Conservation (phyloP, 2,329 filamentous ascomycete genomes). For the Colletotrichum lini region DNA sequence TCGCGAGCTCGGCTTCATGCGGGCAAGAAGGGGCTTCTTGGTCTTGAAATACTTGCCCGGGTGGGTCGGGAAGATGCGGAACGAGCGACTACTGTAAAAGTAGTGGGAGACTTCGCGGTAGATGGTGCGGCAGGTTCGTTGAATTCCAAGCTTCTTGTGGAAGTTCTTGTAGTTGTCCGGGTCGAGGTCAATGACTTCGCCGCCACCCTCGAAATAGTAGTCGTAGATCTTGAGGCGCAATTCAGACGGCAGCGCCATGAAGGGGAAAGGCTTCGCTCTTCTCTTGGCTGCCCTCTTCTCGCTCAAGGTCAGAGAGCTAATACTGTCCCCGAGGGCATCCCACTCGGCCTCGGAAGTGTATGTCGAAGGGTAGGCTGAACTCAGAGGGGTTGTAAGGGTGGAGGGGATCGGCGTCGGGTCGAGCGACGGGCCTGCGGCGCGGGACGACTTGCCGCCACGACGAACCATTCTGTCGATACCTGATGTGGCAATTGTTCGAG, state of each 20-base stretch:
- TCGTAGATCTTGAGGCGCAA: constrained; percentile 79
- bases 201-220: constrained; percentile 69
- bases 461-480: constrained; percentile 41
- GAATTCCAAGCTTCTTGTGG: constrained; percentile 70
- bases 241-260: constrained; percentile 78
- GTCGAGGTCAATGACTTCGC: constrained; percentile 75
- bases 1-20: constrained; percentile 74
- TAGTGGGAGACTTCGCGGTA: constrained; percentile 75
- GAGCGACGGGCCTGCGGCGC: constrained; percentile 46
- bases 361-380: constrained; percentile 55
- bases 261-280: constrained; percentile 67
- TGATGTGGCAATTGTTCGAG: too few species aligned
- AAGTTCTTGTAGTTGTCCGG: constrained; percentile 75
- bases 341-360: constrained; percentile 56
- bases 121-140: constrained; percentile 73
- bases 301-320: constrained; percentile 59
- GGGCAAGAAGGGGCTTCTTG: constrained; percentile 78
- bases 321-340: constrained; percentile 57
- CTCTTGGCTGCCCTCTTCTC: constrained; percentile 36
- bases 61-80: constrained; percentile 77
- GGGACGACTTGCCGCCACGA: constrained; percentile 51
- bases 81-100: constrained; percentile 75
- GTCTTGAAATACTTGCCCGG: constrained; percentile 79
- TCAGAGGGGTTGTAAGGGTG: constrained; percentile 52
- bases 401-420: constrained; percentile 47